Evolutionary conservation across 805 yeast species (phyloP).

Genomic region (Yamadazyma nakazawae): DNA sequence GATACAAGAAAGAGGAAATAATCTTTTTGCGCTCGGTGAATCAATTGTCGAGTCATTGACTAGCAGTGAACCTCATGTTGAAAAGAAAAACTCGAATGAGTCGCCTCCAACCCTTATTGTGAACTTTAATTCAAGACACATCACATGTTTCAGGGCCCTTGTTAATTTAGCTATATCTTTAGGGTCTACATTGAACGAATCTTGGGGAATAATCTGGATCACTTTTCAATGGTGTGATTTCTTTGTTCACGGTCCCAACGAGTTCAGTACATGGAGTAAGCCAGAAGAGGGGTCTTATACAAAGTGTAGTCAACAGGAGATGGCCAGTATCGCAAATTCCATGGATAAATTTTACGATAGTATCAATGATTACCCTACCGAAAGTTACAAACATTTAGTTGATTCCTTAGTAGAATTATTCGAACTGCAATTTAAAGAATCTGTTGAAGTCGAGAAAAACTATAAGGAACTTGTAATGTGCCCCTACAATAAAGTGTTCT

Average conservation of each 20-base stretch:
- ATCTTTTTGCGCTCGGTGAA: constrained; percentile 45
- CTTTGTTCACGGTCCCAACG: constrained; percentile 56
- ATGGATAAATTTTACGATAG: constrained; percentile 61
- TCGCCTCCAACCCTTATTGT: not conserved
- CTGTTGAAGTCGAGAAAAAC: constrained; percentile 3
- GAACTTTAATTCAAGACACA: constrained; percentile 60
- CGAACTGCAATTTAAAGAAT: constrained; percentile 17
- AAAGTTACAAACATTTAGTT: constrained; percentile 49
- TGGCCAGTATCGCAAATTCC: constrained; percentile 51
- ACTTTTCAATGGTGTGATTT: constrained; percentile 80
- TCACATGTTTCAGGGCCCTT: constrained; percentile 74
- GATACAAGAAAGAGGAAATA: constrained; percentile 22
- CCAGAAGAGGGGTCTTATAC: constrained; percentile 11
- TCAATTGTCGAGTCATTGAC: constrained; percentile 45
- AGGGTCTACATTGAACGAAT: constrained; percentile 65
- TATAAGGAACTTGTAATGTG: constrained; percentile 32
- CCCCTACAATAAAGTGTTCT: constrained; percentile 54
- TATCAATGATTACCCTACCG: constrained; percentile 49
- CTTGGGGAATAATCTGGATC: constrained; percentile 61
- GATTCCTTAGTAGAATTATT: constrained; percentile 44
- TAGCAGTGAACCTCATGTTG: constrained; percentile 4
- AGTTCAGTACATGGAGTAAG: constrained; percentile 25
- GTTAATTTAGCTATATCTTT: constrained; percentile 73
- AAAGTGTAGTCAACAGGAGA: constrained; percentile 33
- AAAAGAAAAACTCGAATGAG: not conserved